Conservation (phyloP, 2,329 filamentous ascomycete species). For the Sporothrix dimorphospora region DNA sequence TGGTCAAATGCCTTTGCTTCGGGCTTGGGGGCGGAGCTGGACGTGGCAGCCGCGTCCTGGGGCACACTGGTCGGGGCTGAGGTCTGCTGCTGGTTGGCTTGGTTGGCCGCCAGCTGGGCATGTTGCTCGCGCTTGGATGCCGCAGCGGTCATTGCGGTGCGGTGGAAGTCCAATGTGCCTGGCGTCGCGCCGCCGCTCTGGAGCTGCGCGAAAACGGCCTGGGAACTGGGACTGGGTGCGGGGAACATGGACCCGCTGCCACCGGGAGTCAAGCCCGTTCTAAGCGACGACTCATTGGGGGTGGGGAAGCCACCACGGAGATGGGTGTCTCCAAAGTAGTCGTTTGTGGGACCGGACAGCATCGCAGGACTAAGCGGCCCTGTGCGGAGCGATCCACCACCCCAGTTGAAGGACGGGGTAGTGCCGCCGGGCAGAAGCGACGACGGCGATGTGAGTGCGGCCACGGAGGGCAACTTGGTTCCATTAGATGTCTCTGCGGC, state of each 20-base stretch:
- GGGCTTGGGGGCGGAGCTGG: conserved; percentile 45
- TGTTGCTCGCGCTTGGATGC: conserved; percentile 64
- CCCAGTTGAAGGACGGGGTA: conserved; percentile 77
- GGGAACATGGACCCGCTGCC: conserved; percentile 98
- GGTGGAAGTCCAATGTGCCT: conserved; percentile 89
- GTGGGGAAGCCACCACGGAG: conserved; percentile 86
- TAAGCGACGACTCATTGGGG: conserved; percentile 91
- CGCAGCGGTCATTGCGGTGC: conserved; percentile 82
- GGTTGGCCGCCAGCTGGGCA: conserved; percentile 43
- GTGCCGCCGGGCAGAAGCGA: conserved; percentile 75
- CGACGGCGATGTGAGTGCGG: conserved; percentile 86
- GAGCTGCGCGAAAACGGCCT: conserved; percentile 78
- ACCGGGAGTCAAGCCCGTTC: conserved; percentile 89
- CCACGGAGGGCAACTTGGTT: conserved; percentile 84
- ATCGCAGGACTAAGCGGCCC: conserved; percentile 96
- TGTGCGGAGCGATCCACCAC: conserved; percentile 79
- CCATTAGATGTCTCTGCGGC: conserved; percentile 79
- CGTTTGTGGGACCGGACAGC: conserved; percentile 82
- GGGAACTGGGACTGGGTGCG: conserved; percentile 82
- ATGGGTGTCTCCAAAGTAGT: conserved; percentile 85
- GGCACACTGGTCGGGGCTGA: conserved; percentile 38
- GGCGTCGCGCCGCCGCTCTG: conserved; percentile 85
- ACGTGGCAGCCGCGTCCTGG: conserved; percentile 52
- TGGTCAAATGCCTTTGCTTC: conserved; percentile 71
- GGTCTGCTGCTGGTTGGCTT: conserved; percentile 40